These are phyloP conservation scores for Helminthosporium solani DNA, from an alignment of 2,329 filamentous ascomycete species.

Conservation along the genomic window DNA sequence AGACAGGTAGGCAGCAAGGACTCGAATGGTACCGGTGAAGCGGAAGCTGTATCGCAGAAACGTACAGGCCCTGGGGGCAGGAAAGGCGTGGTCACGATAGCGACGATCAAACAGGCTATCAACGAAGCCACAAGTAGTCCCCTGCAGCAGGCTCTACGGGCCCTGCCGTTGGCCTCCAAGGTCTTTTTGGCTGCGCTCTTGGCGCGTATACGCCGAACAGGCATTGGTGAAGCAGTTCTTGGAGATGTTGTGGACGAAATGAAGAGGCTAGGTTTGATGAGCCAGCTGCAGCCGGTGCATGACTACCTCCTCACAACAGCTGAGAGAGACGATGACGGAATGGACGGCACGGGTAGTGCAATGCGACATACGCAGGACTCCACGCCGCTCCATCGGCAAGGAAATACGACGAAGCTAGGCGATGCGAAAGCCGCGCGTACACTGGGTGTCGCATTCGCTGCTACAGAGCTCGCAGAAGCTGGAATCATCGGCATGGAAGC, in stretches of 20 bases:
- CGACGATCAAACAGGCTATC: conserved; percentile 91
- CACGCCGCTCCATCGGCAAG: conserved; percentile 10
- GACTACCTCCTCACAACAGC: conserved; percentile 55
- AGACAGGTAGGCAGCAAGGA: conserved; percentile 29
- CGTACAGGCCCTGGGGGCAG: conserved; percentile 22
- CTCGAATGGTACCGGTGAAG: conserved; percentile 21
- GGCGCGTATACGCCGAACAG: conserved; percentile 75
- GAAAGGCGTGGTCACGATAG: conserved; percentile 74
- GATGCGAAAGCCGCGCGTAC: conserved; percentile 46
- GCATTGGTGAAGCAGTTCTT: conserved; percentile 81
- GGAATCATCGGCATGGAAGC: conserved; percentile 85
- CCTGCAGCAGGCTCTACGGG: conserved; percentile 82
- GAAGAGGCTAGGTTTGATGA: conserved; percentile 65
- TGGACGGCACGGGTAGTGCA: conserved; percentile 8
- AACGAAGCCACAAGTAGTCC: conserved; percentile 92
- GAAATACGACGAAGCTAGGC: conserved; percentile 21
- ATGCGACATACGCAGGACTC: conserved; percentile 7
- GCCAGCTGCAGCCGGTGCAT: conserved; percentile 60
- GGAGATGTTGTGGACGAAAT: conserved; percentile 89
- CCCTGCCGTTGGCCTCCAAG: conserved; percentile 78
- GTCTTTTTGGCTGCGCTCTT: conserved; percentile 82
- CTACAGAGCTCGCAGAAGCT: conserved; percentile 80
- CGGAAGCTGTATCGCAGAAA: conserved; percentile 25
- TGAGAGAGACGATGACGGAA: conserved; percentile 27
- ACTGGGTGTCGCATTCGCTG: conserved; percentile 67